Percentiles rank a stretch among this genome's conserved stretches.
These are phyloP conservation scores for Dactylonectria estremocensis DNA, from an alignment of 2,329 filamentous ascomycete genomes.

Conservation along the genomic window DNA sequence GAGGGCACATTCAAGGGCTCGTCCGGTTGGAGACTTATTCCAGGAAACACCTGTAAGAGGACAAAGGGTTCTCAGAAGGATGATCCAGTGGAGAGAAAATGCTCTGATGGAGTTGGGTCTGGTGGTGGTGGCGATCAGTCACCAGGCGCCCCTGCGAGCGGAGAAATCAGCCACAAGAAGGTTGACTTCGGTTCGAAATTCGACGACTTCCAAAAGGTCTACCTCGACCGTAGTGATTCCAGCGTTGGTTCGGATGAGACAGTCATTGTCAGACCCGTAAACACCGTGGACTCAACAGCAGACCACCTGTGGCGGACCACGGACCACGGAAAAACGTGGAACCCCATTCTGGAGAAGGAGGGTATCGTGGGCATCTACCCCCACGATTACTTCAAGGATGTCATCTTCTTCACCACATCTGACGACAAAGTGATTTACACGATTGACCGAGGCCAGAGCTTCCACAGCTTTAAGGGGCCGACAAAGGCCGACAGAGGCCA, in stretches of 20 bases:
- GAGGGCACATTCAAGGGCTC: conserved; percentile 85
- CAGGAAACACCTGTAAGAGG: conserved; percentile 81
- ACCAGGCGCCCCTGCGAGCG: conserved; percentile 70
- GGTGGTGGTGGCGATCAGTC: conserved; percentile 44
- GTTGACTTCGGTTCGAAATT: conserved; percentile 74
- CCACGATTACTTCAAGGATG: conserved; percentile 86
- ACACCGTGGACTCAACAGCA: conserved; percentile 46
- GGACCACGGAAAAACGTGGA: conserved; percentile 93
- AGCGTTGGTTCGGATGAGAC: conserved; percentile 80
- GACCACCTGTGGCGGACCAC: conserved; percentile 80
- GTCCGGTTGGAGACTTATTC: conserved; percentile 93
- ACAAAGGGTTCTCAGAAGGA: conserved; percentile 76
- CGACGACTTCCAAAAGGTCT: conserved; percentile 71
- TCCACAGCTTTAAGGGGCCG: conserved; percentile 82
- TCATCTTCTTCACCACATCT: conserved; percentile 86
- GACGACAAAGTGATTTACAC: conserved; percentile 80
- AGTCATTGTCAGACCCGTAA: conserved; percentile 68
- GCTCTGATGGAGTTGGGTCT: conserved; percentile 70
- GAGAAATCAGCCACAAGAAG: conserved; percentile 75
- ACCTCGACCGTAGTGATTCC: conserved; percentile 83
- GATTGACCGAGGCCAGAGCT: conserved; percentile 81
- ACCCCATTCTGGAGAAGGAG: conserved; percentile 77
- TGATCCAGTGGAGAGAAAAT: conserved; percentile 81
- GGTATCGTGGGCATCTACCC: conserved; percentile 80
- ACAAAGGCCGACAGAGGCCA: conserved; percentile 61